Conservation (phyloP, 2,329 filamentous ascomycete species). For the Fusarium neocosmosporiellum region DNA sequence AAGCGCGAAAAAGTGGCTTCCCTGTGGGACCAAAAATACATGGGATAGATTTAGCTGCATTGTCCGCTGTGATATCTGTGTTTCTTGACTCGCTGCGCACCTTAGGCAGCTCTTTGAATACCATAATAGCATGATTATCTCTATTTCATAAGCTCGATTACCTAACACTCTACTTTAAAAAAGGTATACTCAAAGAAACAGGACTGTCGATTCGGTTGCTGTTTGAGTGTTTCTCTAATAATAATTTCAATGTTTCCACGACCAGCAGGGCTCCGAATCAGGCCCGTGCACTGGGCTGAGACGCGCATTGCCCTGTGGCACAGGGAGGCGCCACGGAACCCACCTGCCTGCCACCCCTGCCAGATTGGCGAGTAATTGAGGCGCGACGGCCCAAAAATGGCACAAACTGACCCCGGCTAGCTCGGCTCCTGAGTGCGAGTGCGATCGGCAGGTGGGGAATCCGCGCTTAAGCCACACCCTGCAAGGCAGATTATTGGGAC, state of each 20-base stretch:
- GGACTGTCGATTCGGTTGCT: neutral
- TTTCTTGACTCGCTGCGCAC: neutral
- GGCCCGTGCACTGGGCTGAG: slow-evolving; percentile 36
- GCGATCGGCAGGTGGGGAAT: neutral
- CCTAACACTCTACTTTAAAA: no score
- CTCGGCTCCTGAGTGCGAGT: slow-evolving; percentile 13
- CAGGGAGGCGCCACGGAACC: slow-evolving; percentile 10
- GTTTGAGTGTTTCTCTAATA: neutral
- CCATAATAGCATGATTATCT: neutral
- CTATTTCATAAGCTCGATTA: no score
- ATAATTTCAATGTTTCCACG: neutral
- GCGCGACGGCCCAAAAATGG: slow-evolving; percentile 5
- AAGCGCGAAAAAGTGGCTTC: neutral
- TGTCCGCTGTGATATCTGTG: neutral
- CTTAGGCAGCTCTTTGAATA: neutral
- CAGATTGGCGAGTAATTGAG: slow-evolving; percentile 13
- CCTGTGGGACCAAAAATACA: neutral
- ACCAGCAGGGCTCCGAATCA: neutral
- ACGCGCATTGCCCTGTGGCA: slow-evolving; percentile 38
- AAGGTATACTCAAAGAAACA: neutral
- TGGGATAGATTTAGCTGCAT: neutral
- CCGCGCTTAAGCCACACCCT: slow-evolving; percentile 21
- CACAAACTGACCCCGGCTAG: neutral
- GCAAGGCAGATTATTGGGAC: neutral
- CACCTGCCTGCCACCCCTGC: neutral